These are phyloP conservation scores for Candida vaughaniae DNA, from an alignment of 805 yeast species.

Conservation along the genomic window DNA sequence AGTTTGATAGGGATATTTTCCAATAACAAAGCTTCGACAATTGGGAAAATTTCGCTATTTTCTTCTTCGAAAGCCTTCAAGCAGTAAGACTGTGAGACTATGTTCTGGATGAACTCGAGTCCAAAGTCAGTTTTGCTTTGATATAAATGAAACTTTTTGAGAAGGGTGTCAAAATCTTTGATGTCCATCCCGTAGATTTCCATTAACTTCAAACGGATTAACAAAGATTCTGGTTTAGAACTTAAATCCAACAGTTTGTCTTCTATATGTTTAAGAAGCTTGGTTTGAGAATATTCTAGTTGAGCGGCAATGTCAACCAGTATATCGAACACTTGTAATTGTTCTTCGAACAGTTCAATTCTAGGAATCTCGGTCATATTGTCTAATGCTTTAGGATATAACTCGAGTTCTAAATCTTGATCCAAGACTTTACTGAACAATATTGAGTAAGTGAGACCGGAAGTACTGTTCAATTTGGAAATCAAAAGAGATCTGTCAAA, in stretches of 20 bases:
- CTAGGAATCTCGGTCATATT: not conserved
- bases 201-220: conserved; percentile 31
- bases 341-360: conserved; percentile 4
- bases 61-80: conserved; percentile 37
- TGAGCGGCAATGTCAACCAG: conserved; percentile 1
- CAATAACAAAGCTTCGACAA: conserved; percentile 39
- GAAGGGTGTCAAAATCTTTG: conserved; percentile 26
- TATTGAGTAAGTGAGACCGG: conserved; percentile 17
- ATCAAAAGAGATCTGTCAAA: conserved; percentile 8
- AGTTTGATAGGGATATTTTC: conserved; percentile 28
- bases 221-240: conserved; percentile 26
- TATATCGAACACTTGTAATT: not conserved
- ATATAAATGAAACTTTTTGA: conserved; percentile 40
- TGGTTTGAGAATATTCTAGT: not conserved
- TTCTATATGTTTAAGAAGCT: conserved; percentile 22
- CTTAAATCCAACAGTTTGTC: conserved; percentile 22
- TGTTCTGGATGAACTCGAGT: conserved; percentile 40
- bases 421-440: conserved; percentile 11
- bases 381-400: conserved; percentile 12
- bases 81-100: conserved; percentile 39
- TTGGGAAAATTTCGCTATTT: conserved; percentile 26
- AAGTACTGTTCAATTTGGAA: conserved; percentile 15
- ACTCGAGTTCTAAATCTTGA: conserved; percentile 1
- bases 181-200: conserved; percentile 31
- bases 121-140: conserved; percentile 38